Percentiles rank a stretch among this genome's conserved stretches.
These are phyloP conservation scores for Monosporascus sp. DNA, from an alignment of 2,329 filamentous ascomycete genomes.

Conservation along the genomic window DNA sequence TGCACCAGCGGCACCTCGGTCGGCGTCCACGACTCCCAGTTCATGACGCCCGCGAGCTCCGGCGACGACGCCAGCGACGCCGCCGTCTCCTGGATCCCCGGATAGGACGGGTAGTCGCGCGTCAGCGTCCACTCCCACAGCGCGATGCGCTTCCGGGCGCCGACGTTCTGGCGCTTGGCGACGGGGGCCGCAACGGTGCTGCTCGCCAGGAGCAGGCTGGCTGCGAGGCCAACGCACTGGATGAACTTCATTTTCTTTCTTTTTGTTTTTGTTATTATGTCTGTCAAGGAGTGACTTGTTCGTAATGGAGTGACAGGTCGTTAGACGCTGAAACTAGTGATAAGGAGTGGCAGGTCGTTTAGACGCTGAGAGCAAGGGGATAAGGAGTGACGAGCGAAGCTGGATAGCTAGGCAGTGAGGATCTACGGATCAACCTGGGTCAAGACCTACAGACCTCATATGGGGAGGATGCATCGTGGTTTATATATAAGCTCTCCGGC, in stretches of 20 bases:
- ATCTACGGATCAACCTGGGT: not conserved
- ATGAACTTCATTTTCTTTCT: not conserved
- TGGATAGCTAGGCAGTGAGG: not conserved
- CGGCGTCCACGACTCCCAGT: constrained; percentile 22
- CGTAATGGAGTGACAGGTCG: not conserved
- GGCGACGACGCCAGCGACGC: constrained; percentile 2
- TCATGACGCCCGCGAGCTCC: constrained; percentile 11
- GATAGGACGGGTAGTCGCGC: constrained; percentile 3
- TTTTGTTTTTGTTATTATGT: not conserved
- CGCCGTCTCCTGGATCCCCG: constrained; percentile 2
- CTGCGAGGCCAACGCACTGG: not conserved
- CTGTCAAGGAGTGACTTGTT: too few relatives aligned
- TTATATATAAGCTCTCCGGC: not conserved
- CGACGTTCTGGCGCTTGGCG: not conserved
- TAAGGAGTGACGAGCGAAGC: not conserved
- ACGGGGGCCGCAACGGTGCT: not conserved
- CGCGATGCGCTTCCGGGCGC: constrained; percentile 9
- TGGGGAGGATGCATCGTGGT: not conserved
- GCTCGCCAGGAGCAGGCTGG: not conserved
- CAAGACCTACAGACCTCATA: not conserved
- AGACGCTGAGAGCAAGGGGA: not conserved
- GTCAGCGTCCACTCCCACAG: constrained; percentile 15
- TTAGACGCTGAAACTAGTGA: not conserved
- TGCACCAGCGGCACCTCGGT: constrained; percentile 26
- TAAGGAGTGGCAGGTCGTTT: not conserved